Percentiles rank a stretch among this genome's conserved stretches.
These are phyloP conservation scores for Pseudocercospora fuligena DNA, from an alignment of 2,329 filamentous ascomycete genomes.

Conservation along the genomic window DNA sequence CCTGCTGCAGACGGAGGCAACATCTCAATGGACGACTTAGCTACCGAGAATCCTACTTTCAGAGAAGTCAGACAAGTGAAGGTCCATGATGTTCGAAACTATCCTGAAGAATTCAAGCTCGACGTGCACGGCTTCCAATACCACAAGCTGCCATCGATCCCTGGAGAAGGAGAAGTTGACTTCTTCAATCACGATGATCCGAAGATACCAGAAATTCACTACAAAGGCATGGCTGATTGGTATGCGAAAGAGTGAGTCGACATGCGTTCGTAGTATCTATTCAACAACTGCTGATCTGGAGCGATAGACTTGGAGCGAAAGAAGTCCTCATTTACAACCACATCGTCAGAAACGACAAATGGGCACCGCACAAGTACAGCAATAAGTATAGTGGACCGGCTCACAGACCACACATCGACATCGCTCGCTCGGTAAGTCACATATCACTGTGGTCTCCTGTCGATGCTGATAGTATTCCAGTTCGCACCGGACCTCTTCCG, in stretches of 20 bases:
- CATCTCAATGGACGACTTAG: neutral
- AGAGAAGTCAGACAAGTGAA: neutral
- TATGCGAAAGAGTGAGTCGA: neutral
- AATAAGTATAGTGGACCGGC: neutral
- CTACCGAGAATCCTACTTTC: neutral
- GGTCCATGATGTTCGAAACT: neutral
- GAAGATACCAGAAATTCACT: neutral
- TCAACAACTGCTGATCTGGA: neutral
- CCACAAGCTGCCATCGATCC: neutral
- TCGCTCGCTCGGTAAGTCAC: neutral
- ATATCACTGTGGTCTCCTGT: neutral
- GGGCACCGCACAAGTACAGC: neutral
- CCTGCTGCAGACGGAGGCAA: slow-evolving; percentile 4
- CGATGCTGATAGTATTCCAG: neutral
- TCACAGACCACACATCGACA: neutral
- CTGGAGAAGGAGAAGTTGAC: neutral
- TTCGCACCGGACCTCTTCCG: neutral
- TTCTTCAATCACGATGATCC: slow-evolving; percentile 3
- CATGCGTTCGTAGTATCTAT: neutral
- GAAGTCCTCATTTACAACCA: neutral
- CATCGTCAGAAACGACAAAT: neutral
- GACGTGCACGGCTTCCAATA: slow-evolving; percentile 1
- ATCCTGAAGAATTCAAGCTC: neutral
- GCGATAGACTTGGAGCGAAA: neutral
- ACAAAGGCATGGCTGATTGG: slow-evolving; percentile 9